phyloP scores from a whole-genome alignment of 345 rosid species.

The Syzygium aqueum region DNA sequence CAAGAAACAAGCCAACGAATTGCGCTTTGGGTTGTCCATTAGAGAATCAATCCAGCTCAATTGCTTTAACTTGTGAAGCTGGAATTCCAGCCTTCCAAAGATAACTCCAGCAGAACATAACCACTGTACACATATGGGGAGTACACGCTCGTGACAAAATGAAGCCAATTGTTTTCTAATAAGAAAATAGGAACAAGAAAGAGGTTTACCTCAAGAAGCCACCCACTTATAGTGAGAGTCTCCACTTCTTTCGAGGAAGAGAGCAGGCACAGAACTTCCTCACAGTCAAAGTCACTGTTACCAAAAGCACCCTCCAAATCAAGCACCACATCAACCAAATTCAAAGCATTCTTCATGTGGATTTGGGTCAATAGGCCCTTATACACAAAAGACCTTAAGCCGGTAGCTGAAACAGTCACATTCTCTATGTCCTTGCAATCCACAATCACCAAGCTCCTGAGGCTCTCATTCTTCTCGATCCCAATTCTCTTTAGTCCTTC shows the following conservation, averaged over 20 bases:
- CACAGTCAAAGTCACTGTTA: slow-evolving; percentile 3
- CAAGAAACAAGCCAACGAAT: slow-evolving; percentile 11
- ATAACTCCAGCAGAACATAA: slow-evolving; percentile 9
- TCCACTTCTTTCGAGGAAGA: background rate
- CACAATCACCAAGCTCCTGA: background rate
- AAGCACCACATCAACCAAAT: background rate
- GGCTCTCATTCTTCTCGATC: background rate
- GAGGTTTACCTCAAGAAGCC: slow-evolving; percentile 12
- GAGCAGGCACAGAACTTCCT: slow-evolving; percentile 4
- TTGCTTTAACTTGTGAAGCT: slow-evolving; percentile 3
- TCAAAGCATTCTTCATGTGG: background rate
- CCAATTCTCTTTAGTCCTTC: background rate
- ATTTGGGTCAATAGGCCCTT: background rate
- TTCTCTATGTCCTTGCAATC: background rate
- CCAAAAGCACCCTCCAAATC: background rate
- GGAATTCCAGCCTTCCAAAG: slow-evolving; percentile 1
- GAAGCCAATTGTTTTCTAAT: background rate
- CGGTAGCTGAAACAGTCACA: slow-evolving; percentile 1
- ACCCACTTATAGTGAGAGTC: background rate
- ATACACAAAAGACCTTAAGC: background rate
- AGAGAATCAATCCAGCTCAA: slow-evolving; percentile 3
- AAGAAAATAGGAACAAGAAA: background rate
- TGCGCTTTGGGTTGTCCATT: background rate
- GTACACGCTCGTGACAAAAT: background rate
- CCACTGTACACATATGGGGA: background rate